Percentiles rank a stretch among this genome's conserved stretches.
phyloP scores from a whole-genome alignment of 805 yeast species.

The Candida lessepsii region DNA sequence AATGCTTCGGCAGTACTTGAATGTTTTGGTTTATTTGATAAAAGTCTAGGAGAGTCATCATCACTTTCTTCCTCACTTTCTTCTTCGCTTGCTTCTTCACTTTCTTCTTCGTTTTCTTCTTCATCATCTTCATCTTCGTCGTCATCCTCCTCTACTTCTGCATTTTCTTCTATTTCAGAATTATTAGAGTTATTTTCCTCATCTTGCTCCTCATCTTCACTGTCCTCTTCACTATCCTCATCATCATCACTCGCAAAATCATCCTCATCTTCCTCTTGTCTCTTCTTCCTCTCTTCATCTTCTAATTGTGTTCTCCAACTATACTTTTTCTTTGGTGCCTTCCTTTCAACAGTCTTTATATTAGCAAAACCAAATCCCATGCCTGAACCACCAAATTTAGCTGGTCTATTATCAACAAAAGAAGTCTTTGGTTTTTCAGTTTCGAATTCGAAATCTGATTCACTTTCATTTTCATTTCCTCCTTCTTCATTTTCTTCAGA shows the following conservation, averaged over 20 bases:
- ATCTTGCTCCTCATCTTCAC: slow-evolving; percentile 24
- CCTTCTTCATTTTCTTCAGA: slow-evolving; percentile 16
- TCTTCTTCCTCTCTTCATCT: slow-evolving; percentile 36
- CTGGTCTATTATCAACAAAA: slow-evolving; percentile 73
- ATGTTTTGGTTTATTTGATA: slow-evolving; percentile 45
- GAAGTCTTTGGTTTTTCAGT: neutral
- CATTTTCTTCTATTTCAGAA: slow-evolving; percentile 27
- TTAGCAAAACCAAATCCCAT: slow-evolving; percentile 69
- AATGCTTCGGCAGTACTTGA: slow-evolving; percentile 52
- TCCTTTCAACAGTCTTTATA: slow-evolving; percentile 43
- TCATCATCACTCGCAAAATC: slow-evolving; percentile 50
- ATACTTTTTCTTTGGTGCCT: slow-evolving; percentile 47
- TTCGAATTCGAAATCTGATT: slow-evolving; percentile 32
- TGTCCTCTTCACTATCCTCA: slow-evolving; percentile 26
- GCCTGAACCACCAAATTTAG: slow-evolving; percentile 58
- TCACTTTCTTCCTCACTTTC: slow-evolving; percentile 28
- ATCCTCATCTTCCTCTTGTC: slow-evolving; percentile 54
- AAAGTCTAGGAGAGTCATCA: slow-evolving; percentile 31
- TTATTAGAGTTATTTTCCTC: slow-evolving; percentile 26
- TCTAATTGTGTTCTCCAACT: slow-evolving; percentile 61
- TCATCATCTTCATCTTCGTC: slow-evolving; percentile 28
- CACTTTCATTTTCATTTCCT: slow-evolving; percentile 21
- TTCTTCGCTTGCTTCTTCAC: slow-evolving; percentile 28
- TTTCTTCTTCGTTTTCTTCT: slow-evolving; percentile 30
- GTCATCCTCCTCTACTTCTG: slow-evolving; percentile 25